Base-by-base conservation (phyloP, 108 stramenopile genomes). In the Nitzschia palea region DNA sequence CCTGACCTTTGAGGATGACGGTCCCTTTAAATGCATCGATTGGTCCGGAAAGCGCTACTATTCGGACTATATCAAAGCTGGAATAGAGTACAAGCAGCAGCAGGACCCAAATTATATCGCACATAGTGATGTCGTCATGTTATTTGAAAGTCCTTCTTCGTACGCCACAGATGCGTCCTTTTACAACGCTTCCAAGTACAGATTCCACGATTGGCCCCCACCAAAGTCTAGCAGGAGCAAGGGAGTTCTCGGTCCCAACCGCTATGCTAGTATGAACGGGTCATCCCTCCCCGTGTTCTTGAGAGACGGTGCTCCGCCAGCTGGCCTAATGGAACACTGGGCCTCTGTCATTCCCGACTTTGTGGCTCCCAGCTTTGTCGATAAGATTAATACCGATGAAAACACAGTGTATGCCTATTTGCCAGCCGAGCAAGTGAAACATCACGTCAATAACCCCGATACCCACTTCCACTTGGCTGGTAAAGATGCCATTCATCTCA, bases 381-480 rank as follows among this genome's bases (percentile, higher is more conserved):
- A 30, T 23, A 68, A 51, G 35, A 40, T 74, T 31, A 31, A 28
- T 17, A 34, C n/a, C 25, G 35, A 65, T 26, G 71, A 72, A 37
- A 3, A 37, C 14, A 48, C 47, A 18, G 71, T 65, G 20, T 68
- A 74, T 37, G 66, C 67, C 6, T 74, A 74, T 37, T 57, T 74
- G 48, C 73, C 73, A 2, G 65, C 60, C 9, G 73, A 74, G 50
- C 45, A 51, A 29, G 47, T 74, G 44, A 48, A 67, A 33, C 43
- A 67, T 17, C 73, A 74, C 47, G 66, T 74, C 66, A 74, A 74
- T 47, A 67, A 67, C 51, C 66, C 66, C n/a, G 51, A 56, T 17
- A 62, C 34, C 9, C 73, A 74, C 48, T 74, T 50, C 44, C 73
- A 74, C 50, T 61, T 74, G 65, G 73, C 73, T 6, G 73, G 73